Evolutionary conservation across 1,139 yeast genomes (phyloP).

Genomic region (Ogataea hybrid): DNA sequence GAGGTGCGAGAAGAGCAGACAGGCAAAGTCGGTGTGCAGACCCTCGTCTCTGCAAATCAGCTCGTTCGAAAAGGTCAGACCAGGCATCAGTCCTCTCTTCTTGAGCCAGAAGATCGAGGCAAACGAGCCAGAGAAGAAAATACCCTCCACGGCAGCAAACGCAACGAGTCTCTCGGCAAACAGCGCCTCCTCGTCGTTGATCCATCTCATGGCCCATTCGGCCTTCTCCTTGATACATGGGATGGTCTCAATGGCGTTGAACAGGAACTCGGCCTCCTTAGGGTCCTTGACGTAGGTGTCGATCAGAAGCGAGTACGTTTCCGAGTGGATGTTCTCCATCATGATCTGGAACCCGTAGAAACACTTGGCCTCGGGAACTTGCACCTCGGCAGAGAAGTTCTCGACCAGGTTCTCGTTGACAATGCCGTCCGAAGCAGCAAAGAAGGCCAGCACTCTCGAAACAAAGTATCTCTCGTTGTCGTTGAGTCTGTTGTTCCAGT

Average conservation of each 20-base stretch:
- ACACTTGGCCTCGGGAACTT: conserved; percentile 96
- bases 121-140: conserved; percentile 95
- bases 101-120: conserved; percentile 98
- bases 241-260: conserved; percentile 91
- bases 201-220: conserved; percentile 98
- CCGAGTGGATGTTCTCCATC: conserved; percentile 99
- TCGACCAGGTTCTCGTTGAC: conserved; percentile 97
- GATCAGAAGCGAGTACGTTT: conserved; percentile 90
- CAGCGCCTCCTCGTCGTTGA: conserved; percentile 77
- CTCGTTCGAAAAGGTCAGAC: conserved; percentile 94
- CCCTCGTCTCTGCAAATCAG: conserved; percentile 98
- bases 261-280: conserved; percentile 80
- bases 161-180: conserved; percentile 97
- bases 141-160: conserved; percentile 98
- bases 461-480: conserved; percentile 90
- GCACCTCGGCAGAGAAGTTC: conserved; percentile 96
- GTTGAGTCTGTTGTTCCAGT: conserved; percentile 83
- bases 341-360: conserved; percentile 98
- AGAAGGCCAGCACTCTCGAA: conserved; percentile 93
- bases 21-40: conserved; percentile 96
- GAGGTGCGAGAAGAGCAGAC: conserved; percentile 89
- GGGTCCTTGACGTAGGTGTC: conserved; percentile 96
- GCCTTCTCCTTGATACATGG: conserved; percentile 96
- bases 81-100: conserved; percentile 98
- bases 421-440: conserved; percentile 97